Base-by-base conservation (phyloP, 1,139 yeast genomes). In the Saccharomyces hybrid region DNA sequence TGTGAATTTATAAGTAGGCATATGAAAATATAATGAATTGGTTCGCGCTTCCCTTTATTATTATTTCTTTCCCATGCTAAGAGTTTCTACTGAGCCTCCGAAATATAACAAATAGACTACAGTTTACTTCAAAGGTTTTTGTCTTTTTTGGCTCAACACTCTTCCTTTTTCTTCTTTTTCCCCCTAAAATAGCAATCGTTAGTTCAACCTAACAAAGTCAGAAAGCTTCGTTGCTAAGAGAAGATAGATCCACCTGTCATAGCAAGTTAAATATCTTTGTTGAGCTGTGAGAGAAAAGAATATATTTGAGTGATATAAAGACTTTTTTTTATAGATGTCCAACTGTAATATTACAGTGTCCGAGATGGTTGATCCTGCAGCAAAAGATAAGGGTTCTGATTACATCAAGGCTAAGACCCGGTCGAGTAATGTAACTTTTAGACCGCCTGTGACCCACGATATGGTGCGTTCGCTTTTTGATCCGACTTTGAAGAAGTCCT, bases 401-500 rank as follows among this genome's bases (percentile, higher is more conserved):
- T 31, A 31, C 34, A 31, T 1, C 4, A 31, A 31, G 34, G 70
- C 69, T 3, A 58, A 58, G 38, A 66, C 70, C 8, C 57, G 71
- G 26, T 62, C 68, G 20, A 56, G 67, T 3, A 72, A 69, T 13
- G 58, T 57, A 4, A 74, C 77, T 13, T 88, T 88, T 62, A 69
- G 72, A 20, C 93, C 88, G 5, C 96, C 96, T 2, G 81, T 81
- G 61, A 88, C 96, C 27, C 87, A 85, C 64, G 96, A 88, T 67
- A 88, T 88, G 95, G 87, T 88, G 34, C 78, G 89, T 61, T 84
- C 95, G 1, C 73, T 88, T 52, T 83, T 88, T 63, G 95, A 88
- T 71, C 96, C 96, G 1, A 77, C 84, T 2, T 72, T 87, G 52
- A 77, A 80, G 52, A 89, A 88, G 68, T 84, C 93, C 1, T 71